Percentiles rank a stretch among this genome's conserved stretches.
Evolutionary conservation across 768 basidiomycete species (phyloP).

Genomic region (Daedaleopsis nitida): DNA sequence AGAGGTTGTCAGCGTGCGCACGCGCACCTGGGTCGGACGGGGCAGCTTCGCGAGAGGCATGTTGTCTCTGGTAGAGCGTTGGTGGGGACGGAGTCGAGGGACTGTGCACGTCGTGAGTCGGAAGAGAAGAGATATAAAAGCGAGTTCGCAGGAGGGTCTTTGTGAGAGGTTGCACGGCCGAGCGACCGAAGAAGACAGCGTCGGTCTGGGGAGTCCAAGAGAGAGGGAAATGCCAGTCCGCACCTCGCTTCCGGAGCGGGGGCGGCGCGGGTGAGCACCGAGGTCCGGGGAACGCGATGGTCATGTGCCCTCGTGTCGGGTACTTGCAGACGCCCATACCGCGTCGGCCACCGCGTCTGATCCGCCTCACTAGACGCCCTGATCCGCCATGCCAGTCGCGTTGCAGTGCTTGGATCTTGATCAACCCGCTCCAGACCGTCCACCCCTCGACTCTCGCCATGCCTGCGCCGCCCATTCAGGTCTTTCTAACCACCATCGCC

Average conservation of each 20-base stretch:
- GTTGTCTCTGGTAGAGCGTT: not conserved
- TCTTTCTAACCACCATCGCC: constrained; percentile 88
- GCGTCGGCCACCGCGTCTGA: constrained; percentile 11
- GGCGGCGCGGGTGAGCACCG: constrained; percentile 6
- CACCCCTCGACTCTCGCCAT: constrained; percentile 35
- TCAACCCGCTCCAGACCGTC: not conserved
- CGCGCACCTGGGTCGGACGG: constrained; percentile 14
- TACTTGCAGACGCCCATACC: constrained; percentile 4
- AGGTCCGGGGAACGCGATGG: constrained; percentile 12
- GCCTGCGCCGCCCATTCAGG: constrained; percentile 81
- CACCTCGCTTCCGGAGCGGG: not conserved
- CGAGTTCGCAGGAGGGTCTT: not conserved
- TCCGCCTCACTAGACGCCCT: not conserved
- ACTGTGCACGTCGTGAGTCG: not conserved
- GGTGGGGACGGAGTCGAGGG: not conserved
- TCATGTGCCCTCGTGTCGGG: constrained; percentile 18
- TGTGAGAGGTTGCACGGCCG: not conserved
- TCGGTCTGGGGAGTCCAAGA: not conserved
- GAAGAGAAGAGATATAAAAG: not conserved
- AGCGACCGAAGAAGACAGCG: not conserved
- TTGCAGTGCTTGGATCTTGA: not conserved
- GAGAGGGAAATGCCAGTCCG: not conserved
- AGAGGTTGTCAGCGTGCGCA: constrained; percentile 30
- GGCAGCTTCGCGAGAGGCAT: constrained; percentile 21
- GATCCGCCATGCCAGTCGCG: too few relatives aligned